A percentile compares a stretch with the other conserved stretches of the same genome.
These are phyloP conservation scores for Cucumis hystrix DNA, from an alignment of 306 rosid genomes.

Conservation along the genomic window DNA sequence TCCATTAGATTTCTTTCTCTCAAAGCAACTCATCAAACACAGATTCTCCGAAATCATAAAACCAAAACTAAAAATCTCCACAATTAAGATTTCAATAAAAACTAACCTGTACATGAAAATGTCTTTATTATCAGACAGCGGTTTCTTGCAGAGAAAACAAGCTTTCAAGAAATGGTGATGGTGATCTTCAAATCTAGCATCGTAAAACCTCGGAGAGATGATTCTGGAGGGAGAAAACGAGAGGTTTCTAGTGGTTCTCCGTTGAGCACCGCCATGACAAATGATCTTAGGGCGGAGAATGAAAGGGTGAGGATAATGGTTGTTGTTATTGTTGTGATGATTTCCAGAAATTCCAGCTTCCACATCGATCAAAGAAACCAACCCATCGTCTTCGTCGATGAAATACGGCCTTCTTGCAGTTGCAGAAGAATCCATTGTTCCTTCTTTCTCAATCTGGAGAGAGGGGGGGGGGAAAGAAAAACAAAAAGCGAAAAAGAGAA, in stretches of 20 bases:
- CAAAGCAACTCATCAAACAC: neutral
- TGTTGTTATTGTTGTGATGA: neutral
- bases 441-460: neutral
- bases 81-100: neutral
- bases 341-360: conserved; percentile 61
- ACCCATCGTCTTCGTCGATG: conserved; percentile 43
- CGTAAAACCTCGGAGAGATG: conserved; percentile 47
- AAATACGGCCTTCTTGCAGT: conserved; percentile 41
- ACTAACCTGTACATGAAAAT: conserved; percentile 92
- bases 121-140: conserved; percentile 44
- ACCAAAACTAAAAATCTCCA: neutral
- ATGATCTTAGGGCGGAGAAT: neutral
- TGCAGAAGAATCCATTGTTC: conserved; percentile 26
- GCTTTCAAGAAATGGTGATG: conserved; percentile 64
- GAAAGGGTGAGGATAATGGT: neutral
- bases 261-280: neutral
- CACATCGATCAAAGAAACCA: conserved; percentile 33
- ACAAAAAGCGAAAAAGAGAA: neutral
- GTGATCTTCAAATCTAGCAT: conserved; percentile 62
- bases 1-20: neutral
- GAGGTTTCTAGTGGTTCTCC: neutral
- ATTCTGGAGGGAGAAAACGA: conserved; percentile 32
- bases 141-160: conserved; percentile 68
- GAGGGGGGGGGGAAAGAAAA: neutral
- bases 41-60: neutral